These are phyloP conservation scores for Phytophthora sansomeana DNA, from an alignment of 352 stramenopile species.

Conservation along the genomic window DNA sequence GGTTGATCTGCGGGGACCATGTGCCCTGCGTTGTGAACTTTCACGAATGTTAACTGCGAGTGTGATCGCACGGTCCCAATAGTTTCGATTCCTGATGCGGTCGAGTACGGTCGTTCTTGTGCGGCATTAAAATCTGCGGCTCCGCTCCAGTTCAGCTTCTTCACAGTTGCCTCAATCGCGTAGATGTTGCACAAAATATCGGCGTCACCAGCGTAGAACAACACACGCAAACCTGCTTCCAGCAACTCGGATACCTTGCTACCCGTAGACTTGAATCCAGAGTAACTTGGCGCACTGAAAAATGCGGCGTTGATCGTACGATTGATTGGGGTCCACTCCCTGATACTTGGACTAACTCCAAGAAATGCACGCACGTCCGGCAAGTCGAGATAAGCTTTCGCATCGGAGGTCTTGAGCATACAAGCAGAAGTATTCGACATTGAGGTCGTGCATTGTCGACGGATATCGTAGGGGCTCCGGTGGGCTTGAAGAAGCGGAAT, in stretches of 20 bases:
- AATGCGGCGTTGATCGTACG: conserved; percentile 92
- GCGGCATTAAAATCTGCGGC: conserved; percentile 28
- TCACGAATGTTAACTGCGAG: conserved; percentile 49
- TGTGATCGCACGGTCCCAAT: conserved; percentile 40
- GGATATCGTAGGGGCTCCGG: conserved; percentile 73
- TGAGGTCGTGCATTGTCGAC: conserved; percentile 33
- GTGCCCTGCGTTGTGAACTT: conserved; percentile 59
- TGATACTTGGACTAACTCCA: conserved; percentile 35
- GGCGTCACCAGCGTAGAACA: conserved; percentile 39
- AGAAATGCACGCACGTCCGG: conserved; percentile 40
- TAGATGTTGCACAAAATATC: conserved; percentile 53
- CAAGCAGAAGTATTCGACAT: conserved; percentile 23
- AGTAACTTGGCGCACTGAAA: conserved; percentile 28
- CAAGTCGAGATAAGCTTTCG: conserved; percentile 66
- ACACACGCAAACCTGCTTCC: conserved; percentile 27
- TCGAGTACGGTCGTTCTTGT: conserved; percentile 11
- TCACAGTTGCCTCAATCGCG: conserved; percentile 40
- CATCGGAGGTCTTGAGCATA: conserved; percentile 43
- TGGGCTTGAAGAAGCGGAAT: conserved; percentile 36
- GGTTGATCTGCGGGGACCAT: conserved; percentile 66
- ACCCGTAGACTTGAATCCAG: conserved; percentile 62
- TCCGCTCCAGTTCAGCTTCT: conserved; percentile 42
- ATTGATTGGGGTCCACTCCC: conserved; percentile 91
- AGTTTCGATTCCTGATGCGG: conserved; percentile 3
- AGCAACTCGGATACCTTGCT: conserved; percentile 28